Conservation (phyloP, 768 basidiomycete species). For the Bullera alba region DNA sequence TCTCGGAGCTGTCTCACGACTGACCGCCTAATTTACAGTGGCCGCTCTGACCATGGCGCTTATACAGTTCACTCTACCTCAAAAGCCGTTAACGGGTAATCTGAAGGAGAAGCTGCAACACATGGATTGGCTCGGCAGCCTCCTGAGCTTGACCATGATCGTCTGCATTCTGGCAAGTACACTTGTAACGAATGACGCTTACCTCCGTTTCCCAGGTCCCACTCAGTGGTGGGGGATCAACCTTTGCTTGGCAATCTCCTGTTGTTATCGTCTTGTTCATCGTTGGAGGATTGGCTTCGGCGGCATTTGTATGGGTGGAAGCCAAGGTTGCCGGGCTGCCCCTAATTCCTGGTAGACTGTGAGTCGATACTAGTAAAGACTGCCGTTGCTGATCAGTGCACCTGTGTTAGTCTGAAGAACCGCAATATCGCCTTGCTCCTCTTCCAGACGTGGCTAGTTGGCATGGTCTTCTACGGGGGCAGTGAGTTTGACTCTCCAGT, state of each 20-base stretch:
- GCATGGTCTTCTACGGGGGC: slow-evolving; percentile 31
- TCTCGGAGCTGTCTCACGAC: neutral
- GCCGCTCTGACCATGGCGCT: slow-evolving; percentile 9
- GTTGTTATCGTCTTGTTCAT: slow-evolving; percentile 28
- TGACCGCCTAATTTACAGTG: slow-evolving; percentile 3
- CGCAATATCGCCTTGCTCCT: slow-evolving; percentile 23
- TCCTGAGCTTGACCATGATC: slow-evolving; percentile 22
- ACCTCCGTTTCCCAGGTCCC: slow-evolving; percentile 12
- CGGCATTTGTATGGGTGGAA: slow-evolving; percentile 20
- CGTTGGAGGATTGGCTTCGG: slow-evolving; percentile 8
- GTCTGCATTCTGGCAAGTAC: slow-evolving; percentile 13
- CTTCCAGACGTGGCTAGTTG: slow-evolving; percentile 32
- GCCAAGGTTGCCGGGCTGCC: slow-evolving; percentile 13
- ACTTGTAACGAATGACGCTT: neutral
- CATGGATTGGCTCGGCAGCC: slow-evolving; percentile 33
- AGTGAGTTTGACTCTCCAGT: slow-evolving; percentile 4
- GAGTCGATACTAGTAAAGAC: neutral
- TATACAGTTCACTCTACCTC: slow-evolving; percentile 19
- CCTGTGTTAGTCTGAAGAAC: slow-evolving; percentile 8
- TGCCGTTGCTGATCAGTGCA: neutral
- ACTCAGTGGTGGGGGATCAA: slow-evolving; percentile 25
- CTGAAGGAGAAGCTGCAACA: slow-evolving; percentile 16
- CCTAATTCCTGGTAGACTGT: slow-evolving; percentile 26
- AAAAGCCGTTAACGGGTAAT: slow-evolving; percentile 15
- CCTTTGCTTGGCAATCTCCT: slow-evolving; percentile 24